Conservation (phyloP, 306 rosid genomes). For the Hylodesmum podocarpum region DNA sequence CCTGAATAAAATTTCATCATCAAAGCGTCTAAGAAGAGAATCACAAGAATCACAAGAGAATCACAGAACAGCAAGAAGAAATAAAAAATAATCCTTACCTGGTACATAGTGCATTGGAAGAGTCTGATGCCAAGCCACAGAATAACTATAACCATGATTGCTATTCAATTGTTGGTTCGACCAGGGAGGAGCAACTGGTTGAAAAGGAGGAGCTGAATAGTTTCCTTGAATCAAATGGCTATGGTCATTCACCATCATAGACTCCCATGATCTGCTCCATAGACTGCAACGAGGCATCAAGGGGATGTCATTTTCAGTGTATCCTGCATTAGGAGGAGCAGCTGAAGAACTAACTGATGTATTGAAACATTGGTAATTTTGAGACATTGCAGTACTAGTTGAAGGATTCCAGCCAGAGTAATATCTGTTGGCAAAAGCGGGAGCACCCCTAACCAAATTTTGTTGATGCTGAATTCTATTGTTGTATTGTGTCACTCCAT, state of each 20-base stretch:
- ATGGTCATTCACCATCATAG: conserved; percentile 40
- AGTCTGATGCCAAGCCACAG: conserved; percentile 59
- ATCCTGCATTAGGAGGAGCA: neutral
- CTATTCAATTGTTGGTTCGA: conserved; percentile 53
- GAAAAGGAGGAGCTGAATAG: conserved; percentile 60
- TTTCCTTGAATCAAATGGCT: conserved; percentile 54
- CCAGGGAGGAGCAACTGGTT: conserved; percentile 56
- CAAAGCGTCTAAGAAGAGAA: neutral
- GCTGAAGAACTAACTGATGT: neutral
- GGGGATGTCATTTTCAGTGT: conserved; percentile 30
- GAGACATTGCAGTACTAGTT: neutral
- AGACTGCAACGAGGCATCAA: conserved; percentile 38
- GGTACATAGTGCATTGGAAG: conserved; percentile 51
- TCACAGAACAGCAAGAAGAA: neutral
- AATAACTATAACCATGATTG: conserved; percentile 38
- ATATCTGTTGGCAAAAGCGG: neutral
- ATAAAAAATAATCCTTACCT: conserved; percentile 24
- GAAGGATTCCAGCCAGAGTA: neutral
- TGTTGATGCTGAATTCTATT: neutral
- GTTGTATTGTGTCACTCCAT: neutral
- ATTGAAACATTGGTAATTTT: neutral
- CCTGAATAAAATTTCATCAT: neutral
- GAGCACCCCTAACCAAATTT: neutral
- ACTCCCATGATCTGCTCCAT: conserved; percentile 44
- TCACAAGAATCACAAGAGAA: no score